Evolutionary conservation across 192 early-diverging fungal species (phyloP), one percentile per base, ranked within the genome.

Genomic region (Chytriomyces hyalinus): DNA sequence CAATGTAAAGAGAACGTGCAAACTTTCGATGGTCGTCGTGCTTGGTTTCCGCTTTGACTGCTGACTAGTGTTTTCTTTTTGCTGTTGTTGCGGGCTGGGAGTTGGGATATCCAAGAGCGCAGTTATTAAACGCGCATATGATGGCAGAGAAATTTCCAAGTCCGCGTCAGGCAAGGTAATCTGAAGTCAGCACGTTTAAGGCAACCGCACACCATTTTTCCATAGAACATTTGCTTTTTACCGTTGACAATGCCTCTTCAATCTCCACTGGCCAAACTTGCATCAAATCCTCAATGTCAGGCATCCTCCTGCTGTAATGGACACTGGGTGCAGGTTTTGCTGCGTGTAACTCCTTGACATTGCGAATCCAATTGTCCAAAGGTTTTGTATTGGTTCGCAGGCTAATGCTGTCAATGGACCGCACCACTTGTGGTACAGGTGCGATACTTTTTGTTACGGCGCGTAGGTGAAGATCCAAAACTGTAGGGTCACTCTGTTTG

Each of bases 221-320:
- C 36, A 36, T 2, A 36, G 36, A 36, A 36, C 36, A 36, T 36
- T 36, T 36, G 36, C 36, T 36, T 36, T 36, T 65, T 65, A 89
- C 85, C 48, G 82, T 70, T 15, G 49, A 62, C 36, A 89, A 72
- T 3, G 62, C 84, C 49, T 84, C 77, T 69, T 90, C 89, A 48
- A 90, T 76, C 66, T 90, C 86, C 20, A 70, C 24, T 22, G 83
- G 82, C 89, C 89, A 90, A 17, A 84, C 83, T 65, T 89, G 86
- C 89, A 90, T 90, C 50, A 90, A 62, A 28, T 85, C 84, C 68
- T 90, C 89, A 46, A 90, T 79, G 67, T 90, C 85, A 8, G 89
- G 89, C 88, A 90, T 89, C 45, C 84, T 65, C 62, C 81, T 73
- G 22, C 79, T 50, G 62, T 83, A 85, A 28, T 84, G 65, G 2